Percentiles rank a stretch among this genome's conserved stretches.
Evolutionary conservation across 176 grass and related monocot species (phyloP).

Genomic region (Phoenix roebelenii): DNA sequence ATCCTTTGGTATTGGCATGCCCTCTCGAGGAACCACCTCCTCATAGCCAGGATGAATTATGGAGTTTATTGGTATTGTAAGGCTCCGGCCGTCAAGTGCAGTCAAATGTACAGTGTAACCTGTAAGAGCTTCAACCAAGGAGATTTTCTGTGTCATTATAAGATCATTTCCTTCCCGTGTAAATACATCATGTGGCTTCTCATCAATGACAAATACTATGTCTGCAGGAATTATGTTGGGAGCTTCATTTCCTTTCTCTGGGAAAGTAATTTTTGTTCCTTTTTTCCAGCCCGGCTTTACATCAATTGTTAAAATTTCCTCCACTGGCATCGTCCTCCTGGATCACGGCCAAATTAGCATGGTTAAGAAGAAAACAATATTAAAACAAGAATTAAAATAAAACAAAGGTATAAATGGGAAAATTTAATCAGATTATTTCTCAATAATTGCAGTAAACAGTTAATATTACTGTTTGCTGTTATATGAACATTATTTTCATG

Average conservation of each 20-base stretch:
- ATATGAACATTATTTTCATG: no score
- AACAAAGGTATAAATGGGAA: no score
- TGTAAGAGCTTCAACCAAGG: neutral
- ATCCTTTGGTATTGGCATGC: conserved; percentile 2
- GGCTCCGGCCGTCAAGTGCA: neutral
- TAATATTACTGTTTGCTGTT: no score
- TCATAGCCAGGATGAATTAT: conserved; percentile 8
- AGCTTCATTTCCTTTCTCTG: conserved; percentile 6
- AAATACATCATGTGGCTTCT: conserved; percentile 2
- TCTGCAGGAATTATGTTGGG: conserved; percentile 6
- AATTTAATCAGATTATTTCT: no score
- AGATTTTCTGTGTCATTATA: neutral
- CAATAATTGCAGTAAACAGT: no score
- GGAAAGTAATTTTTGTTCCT: conserved; percentile 9
- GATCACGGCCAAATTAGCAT: neutral
- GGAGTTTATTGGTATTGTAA: conserved; percentile 3
- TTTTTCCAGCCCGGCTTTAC: conserved; percentile 8
- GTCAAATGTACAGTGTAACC: conserved; percentile 2
- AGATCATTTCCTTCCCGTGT: conserved; percentile 6
- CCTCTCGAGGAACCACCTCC: conserved; percentile 1
- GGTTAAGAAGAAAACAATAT: neutral
- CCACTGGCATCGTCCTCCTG: neutral
- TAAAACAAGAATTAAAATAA: neutral
- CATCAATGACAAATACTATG: conserved; percentile 8
- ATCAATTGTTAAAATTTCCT: conserved; percentile 9